phyloP scores from a whole-genome alignment of 2,329 filamentous ascomycete species.

The Pezicula radicicola region DNA sequence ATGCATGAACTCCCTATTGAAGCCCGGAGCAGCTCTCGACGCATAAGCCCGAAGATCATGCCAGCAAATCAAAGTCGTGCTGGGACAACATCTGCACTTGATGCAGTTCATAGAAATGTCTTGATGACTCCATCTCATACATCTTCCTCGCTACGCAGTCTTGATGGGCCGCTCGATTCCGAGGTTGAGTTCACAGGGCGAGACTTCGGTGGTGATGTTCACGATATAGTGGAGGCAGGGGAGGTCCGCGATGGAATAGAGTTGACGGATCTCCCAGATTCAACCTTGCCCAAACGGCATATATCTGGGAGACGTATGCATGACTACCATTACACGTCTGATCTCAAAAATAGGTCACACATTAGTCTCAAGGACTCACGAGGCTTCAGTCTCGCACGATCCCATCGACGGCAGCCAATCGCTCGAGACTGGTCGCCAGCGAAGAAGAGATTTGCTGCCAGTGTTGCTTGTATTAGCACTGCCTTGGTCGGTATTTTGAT shows the following conservation, averaged over 20 bases:
- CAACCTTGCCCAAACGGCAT: slow-evolving; percentile 15
- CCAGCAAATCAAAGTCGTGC: not conserved
- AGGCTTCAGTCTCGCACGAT: slow-evolving; percentile 49
- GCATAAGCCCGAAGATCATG: not conserved
- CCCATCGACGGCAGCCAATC: slow-evolving; percentile 60
- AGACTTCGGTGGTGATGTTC: not conserved
- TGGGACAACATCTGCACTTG: not conserved
- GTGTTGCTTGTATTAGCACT: slow-evolving; percentile 70
- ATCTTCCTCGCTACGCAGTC: not conserved
- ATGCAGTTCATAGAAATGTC: not conserved
- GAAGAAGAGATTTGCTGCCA: slow-evolving; percentile 67
- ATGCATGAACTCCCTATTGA: slow-evolving; percentile 13
- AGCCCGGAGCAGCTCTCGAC: slow-evolving; percentile 1
- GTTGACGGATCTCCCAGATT: slow-evolving; percentile 16
- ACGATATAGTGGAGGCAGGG: not conserved
- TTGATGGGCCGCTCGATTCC: not conserved
- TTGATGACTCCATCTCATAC: not conserved
- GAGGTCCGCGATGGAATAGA: slow-evolving; percentile 9
- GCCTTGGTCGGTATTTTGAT: slow-evolving; percentile 67
- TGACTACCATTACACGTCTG: slow-evolving; percentile 23
- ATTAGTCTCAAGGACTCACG: slow-evolving; percentile 49
- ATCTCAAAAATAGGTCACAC: slow-evolving; percentile 48
- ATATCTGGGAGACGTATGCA: slow-evolving; percentile 6
- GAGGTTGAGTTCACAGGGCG: not conserved
- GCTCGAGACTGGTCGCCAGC: slow-evolving; percentile 68